These are phyloP conservation scores for Aureobasidium lini DNA, from an alignment of 2,329 filamentous ascomycete species.

Conservation along the genomic window DNA sequence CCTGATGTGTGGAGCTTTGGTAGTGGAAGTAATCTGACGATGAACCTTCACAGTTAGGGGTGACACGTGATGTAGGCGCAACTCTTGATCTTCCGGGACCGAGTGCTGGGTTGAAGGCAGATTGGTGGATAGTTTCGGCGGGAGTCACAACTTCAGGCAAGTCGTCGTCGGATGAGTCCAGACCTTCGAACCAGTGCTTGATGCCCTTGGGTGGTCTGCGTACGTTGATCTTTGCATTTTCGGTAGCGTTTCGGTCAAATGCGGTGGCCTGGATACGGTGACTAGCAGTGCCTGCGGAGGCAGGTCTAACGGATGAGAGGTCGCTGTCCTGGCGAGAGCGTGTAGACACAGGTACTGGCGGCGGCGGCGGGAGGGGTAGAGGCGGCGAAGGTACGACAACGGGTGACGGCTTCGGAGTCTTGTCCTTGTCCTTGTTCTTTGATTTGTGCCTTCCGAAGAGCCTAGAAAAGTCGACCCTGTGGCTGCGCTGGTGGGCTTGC, in stretches of 20 bases:
- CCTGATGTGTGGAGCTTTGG: not conserved
- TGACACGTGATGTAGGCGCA: constrained; percentile 16
- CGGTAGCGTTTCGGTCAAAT: constrained; percentile 33
- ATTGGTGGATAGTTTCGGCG: constrained; percentile 8
- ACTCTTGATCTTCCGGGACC: constrained; percentile 16
- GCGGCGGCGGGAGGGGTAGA: constrained; percentile 2
- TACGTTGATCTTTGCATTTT: constrained; percentile 41
- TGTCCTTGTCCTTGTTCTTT: constrained; percentile 13
- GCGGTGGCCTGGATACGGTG: constrained; percentile 17
- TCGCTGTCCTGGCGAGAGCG: constrained; percentile 3
- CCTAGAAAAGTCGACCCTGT: constrained; percentile 8
- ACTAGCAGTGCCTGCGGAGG: constrained; percentile 1
- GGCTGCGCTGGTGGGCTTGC: constrained; percentile 7
- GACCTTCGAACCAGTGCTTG: constrained; percentile 44
- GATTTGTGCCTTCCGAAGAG: constrained; percentile 9
- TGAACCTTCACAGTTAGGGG: constrained; percentile 8
- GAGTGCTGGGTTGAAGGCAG: constrained; percentile 16
- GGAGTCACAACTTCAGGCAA: constrained; percentile 16
- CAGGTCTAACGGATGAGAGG: constrained; percentile 10
- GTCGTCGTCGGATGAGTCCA: constrained; percentile 25
- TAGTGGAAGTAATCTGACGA: constrained; percentile 14
- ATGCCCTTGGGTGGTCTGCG: constrained; percentile 41
- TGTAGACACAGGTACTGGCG: not conserved
- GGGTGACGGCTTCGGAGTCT: not conserved
- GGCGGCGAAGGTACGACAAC: not conserved